These are phyloP conservation scores for Boletus sp. DNA, from an alignment of 1,284 basidiomycete genomes.

Conservation along the genomic window DNA sequence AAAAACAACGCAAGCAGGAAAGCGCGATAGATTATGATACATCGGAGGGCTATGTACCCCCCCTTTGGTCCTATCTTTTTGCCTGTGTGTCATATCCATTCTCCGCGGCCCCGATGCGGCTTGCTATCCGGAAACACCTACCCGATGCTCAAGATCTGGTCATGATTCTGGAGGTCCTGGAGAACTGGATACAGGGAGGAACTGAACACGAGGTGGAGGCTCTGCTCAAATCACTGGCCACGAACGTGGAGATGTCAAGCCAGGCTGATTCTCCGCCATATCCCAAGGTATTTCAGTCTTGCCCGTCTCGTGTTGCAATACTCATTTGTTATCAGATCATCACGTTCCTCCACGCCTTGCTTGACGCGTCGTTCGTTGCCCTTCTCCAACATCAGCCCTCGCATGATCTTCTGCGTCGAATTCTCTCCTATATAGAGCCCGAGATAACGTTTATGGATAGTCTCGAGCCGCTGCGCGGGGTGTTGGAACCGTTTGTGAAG, in stretches of 20 bases:
- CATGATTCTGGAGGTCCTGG: slow-evolving; percentile 47
- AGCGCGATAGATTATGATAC: slow-evolving; percentile 57
- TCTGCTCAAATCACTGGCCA: slow-evolving; percentile 36
- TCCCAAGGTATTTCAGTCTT: slow-evolving; percentile 40
- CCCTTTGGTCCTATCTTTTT: slow-evolving; percentile 49
- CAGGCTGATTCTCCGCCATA: slow-evolving; percentile 42
- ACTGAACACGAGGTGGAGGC: slow-evolving; percentile 40
- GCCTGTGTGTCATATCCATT: slow-evolving; percentile 50
- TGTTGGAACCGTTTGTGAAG: slow-evolving; percentile 56
- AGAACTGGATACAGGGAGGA: slow-evolving; percentile 50
- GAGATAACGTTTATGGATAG: slow-evolving; percentile 48
- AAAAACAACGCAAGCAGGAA: slow-evolving; percentile 30
- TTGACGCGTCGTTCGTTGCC: slow-evolving; percentile 65
- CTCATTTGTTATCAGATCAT: slow-evolving; percentile 42
- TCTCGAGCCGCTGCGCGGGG: slow-evolving; percentile 52
- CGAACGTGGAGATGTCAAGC: slow-evolving; percentile 21
- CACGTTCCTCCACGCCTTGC: slow-evolving; percentile 54
- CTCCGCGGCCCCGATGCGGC: slow-evolving; percentile 48
- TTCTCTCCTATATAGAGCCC: slow-evolving; percentile 49
- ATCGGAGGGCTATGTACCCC: slow-evolving; percentile 32
- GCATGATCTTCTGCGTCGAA: slow-evolving; percentile 45
- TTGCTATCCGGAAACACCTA: slow-evolving; percentile 53
- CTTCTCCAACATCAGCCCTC: slow-evolving; percentile 59
- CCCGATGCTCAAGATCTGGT: slow-evolving; percentile 52
- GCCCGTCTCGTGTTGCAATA: background rate